phyloP scores from a whole-genome alignment of 768 basidiomycete species.

The Candolleomyces efflorescens region DNA sequence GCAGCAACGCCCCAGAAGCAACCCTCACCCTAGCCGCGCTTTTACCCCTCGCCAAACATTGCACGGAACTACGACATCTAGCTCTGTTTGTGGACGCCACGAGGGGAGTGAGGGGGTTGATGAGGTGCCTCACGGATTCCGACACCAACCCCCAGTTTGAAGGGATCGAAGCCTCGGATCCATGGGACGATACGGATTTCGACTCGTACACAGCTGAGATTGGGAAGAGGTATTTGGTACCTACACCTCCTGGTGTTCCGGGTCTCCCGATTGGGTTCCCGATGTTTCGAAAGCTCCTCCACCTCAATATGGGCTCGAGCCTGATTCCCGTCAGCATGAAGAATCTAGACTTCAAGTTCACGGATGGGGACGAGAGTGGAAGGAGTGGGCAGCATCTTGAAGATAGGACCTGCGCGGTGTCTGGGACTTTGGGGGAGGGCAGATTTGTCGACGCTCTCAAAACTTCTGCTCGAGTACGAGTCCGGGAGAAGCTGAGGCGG shows the following conservation, averaged over 20 bases:
- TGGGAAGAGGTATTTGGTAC: background rate
- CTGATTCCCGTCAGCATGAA: background rate
- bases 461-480: too few relatives aligned
- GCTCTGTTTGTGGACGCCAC: slow-evolving; percentile 30
- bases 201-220: background rate
- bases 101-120: slow-evolving; percentile 2
- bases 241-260: background rate
- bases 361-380: background rate
- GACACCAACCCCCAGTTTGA: background rate
- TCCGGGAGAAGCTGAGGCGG: too few relatives aligned
- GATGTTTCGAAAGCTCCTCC: slow-evolving; percentile 1
- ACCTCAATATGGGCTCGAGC: slow-evolving; percentile 9
- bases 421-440: too few relatives aligned
- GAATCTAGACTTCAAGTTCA: background rate
- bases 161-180: background rate
- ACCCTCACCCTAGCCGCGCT: slow-evolving; percentile 27
- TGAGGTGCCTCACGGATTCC: background rate
- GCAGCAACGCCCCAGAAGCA: slow-evolving; percentile 13
- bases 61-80: slow-evolving; percentile 26
- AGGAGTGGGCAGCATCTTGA: background rate
- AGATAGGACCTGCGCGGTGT: background rate
- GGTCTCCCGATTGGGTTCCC: background rate
- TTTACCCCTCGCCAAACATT: slow-evolving; percentile 30
- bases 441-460: too few relatives aligned
- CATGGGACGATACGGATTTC: background rate